Conservation (phyloP, 108 stramenopile genomes). For the Aurantiochytrium sp. region DNA sequence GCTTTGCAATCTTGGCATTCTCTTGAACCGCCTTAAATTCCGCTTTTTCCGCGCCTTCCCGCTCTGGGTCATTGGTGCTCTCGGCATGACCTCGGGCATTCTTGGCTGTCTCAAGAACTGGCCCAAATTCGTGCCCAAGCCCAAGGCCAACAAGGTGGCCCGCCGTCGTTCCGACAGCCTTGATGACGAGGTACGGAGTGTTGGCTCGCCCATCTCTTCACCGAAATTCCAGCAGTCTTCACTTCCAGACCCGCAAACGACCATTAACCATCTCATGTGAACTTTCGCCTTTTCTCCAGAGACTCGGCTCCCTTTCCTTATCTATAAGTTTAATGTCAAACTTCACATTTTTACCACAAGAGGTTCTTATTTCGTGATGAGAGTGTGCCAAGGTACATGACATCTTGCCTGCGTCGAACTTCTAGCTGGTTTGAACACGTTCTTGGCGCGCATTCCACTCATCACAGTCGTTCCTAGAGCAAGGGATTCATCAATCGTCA, state of each 20-base stretch:
- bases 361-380: no score
- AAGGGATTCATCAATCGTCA: no score
- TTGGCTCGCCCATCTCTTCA: not conserved
- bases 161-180: not conserved
- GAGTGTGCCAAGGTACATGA: no score
- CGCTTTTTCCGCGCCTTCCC: not conserved
- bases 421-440: no score
- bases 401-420: no score
- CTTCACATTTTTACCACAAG: no score
- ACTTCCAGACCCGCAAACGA: not conserved
- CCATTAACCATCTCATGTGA: not conserved
- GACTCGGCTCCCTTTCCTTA: no score
- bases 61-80: not conserved
- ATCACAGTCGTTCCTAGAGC: no score
- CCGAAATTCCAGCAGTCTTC: not conserved
- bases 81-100: not conserved
- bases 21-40: conserved; percentile 1
- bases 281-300: no score
- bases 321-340: no score
- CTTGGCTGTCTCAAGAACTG: not conserved
- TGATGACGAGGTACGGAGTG: not conserved
- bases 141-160: not conserved
- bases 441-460: no score
- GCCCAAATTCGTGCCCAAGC: conserved; percentile 2
- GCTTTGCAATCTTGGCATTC: not conserved